phyloP scores from a whole-genome alignment of 2,329 filamentous ascomycete genomes.

The Clonostachys chloroleuca region DNA sequence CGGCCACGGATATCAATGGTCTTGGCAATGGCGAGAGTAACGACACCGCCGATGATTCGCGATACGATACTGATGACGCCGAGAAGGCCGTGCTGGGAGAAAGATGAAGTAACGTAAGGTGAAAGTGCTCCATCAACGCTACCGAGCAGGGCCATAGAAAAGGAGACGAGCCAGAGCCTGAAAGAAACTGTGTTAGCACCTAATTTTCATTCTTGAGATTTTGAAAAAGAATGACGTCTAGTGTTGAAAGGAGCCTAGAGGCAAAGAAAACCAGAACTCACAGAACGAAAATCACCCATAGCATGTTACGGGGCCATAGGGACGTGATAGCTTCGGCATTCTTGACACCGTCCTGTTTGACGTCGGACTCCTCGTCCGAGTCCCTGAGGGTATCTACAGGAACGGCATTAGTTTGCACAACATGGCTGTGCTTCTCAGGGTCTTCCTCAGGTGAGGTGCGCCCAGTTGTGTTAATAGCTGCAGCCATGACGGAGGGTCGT shows the following conservation, averaged over 20 bases:
- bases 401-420: too few relatives aligned
- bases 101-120: constrained; percentile 63
- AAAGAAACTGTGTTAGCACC: neutral
- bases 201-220: neutral
- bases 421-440: too few relatives aligned
- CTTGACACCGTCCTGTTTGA: constrained; percentile 20
- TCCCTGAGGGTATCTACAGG: neutral
- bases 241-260: neutral
- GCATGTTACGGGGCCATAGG: constrained; percentile 27
- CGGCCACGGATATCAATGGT: constrained; percentile 44
- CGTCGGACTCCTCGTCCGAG: constrained; percentile 7
- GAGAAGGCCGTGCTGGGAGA: constrained; percentile 60
- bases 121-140: constrained; percentile 43
- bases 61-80: constrained; percentile 62
- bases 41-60: constrained; percentile 29
- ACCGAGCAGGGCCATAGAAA: constrained; percentile 27
- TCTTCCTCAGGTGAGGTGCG: too few relatives aligned
- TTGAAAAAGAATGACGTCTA: neutral
- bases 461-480: too few relatives aligned
- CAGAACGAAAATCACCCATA: constrained; percentile 29
- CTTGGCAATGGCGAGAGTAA: constrained; percentile 36
- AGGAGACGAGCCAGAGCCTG: constrained; percentile 31
- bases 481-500: too few relatives aligned
- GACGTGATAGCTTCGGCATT: constrained; percentile 29
- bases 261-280: constrained; percentile 10